A percentile compares a stretch with the other conserved stretches of the same genome.
Conservation (phyloP, 352 stramenopile genomes). For the Pythium brassicae region DNA sequence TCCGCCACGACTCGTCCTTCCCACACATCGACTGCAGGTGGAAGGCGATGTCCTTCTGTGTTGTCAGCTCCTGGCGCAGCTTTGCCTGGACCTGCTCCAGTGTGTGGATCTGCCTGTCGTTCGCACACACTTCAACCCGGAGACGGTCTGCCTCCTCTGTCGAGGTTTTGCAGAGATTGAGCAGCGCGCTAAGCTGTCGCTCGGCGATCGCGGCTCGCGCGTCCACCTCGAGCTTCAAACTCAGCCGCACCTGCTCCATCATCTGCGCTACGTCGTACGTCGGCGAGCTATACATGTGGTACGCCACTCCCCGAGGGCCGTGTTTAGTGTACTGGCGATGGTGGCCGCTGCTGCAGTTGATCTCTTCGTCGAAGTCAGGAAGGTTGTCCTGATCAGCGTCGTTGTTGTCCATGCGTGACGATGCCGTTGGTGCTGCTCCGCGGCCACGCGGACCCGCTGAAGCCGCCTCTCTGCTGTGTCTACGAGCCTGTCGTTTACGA, state of each 20-base stretch:
- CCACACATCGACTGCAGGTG: conserved; percentile 77
- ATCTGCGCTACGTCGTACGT: conserved; percentile 79
- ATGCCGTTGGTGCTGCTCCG: background rate
- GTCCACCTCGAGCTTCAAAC: conserved; percentile 80
- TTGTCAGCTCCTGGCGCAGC: conserved; percentile 71
- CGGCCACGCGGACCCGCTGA: background rate
- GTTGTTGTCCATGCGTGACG: conserved; percentile 16
- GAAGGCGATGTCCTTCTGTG: conserved; percentile 78
- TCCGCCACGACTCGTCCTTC: conserved; percentile 84
- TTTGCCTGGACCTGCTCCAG: conserved; percentile 76
- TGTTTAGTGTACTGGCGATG: background rate
- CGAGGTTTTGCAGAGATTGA: conserved; percentile 69
- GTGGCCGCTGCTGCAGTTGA: conserved; percentile 9
- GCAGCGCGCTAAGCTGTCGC: conserved; percentile 66
- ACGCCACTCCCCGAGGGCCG: conserved; percentile 7
- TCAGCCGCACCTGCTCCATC: conserved; percentile 82
- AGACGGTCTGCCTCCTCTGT: conserved; percentile 73
- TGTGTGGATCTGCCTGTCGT: conserved; percentile 71
- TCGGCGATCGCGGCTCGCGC: conserved; percentile 69
- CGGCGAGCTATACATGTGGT: conserved; percentile 60
- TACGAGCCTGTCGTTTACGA: conserved; percentile 43
- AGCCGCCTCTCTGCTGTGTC: conserved; percentile 10
- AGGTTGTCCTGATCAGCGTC: conserved; percentile 16
- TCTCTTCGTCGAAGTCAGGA: conserved; percentile 17
- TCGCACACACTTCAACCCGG: conserved; percentile 61